phyloP scores from a whole-genome alignment of 352 stramenopile genomes.

The Phytophthora citricola region DNA sequence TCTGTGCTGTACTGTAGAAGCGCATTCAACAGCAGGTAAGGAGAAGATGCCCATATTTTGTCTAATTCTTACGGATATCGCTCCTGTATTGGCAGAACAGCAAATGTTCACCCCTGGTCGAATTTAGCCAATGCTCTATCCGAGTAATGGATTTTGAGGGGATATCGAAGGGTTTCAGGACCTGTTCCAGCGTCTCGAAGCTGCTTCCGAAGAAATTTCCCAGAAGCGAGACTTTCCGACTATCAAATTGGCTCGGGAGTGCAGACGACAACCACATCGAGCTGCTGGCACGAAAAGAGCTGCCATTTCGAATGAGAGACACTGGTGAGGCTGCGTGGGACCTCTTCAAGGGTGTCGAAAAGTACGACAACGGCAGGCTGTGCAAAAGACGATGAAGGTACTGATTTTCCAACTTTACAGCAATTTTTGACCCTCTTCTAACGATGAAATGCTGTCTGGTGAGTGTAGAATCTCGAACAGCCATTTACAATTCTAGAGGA shows the following conservation, averaged over 20 bases:
- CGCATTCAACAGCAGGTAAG: slow-evolving; percentile 15
- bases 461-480: slow-evolving; percentile 18
- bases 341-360: slow-evolving; percentile 29
- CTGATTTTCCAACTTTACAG: too few species aligned
- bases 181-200: slow-evolving; percentile 26
- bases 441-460: neutral
- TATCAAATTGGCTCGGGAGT: neutral
- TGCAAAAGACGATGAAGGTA: slow-evolving; percentile 29
- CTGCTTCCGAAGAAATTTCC: slow-evolving; percentile 29
- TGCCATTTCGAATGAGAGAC: slow-evolving; percentile 24
- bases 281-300: slow-evolving; percentile 21
- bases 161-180: slow-evolving; percentile 34
- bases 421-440: neutral
- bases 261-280: slow-evolving; percentile 15
- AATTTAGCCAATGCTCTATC: neutral
- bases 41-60: too few species aligned
- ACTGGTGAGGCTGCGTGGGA: slow-evolving; percentile 26
- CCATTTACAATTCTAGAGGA: slow-evolving; percentile 27
- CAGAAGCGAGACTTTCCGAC: slow-evolving; percentile 2
- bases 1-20: slow-evolving; percentile 15
- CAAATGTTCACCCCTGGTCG: neutral
- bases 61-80: too few species aligned
- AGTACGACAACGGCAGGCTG: slow-evolving; percentile 22
- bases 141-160: slow-evolving; percentile 12
- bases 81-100: neutral